Evolutionary conservation across 2,329 filamentous ascomycete genomes (phyloP).

Genomic region (Podosphaera xanthii): DNA sequence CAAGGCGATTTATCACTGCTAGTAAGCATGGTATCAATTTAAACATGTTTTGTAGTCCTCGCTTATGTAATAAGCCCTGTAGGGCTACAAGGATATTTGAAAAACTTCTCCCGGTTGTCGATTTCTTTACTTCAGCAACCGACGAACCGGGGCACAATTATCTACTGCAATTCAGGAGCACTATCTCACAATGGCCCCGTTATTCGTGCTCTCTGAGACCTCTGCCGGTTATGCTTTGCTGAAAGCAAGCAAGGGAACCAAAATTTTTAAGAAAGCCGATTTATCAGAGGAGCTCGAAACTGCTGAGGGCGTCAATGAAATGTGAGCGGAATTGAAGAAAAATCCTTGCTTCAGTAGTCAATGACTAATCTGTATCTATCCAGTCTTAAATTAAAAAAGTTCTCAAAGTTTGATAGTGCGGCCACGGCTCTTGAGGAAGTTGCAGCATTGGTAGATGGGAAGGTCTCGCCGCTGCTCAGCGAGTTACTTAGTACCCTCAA

Average conservation of each 20-base stretch:
- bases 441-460: constrained; percentile 70
- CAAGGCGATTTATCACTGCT: no score
- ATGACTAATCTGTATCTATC: no score
- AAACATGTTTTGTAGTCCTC: no score
- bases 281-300: constrained; percentile 51
- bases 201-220: constrained; percentile 86
- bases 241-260: constrained; percentile 87
- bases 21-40: no score
- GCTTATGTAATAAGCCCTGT: no score
- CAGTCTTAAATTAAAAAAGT: constrained; percentile 87
- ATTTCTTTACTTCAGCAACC: no score
- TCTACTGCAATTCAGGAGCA: no score
- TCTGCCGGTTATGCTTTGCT: constrained; percentile 78
- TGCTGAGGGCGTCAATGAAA: constrained; percentile 64
- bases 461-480: constrained; percentile 72
- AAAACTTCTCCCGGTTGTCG: no score
- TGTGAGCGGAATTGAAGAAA: constrained; percentile 33
- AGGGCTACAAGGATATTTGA: no score
- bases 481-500: constrained; percentile 73
- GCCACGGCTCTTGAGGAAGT: constrained; percentile 78
- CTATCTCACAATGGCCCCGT: constrained; percentile 46
- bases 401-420: constrained; percentile 91
- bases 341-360: not conserved
- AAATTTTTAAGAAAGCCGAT: constrained; percentile 75
- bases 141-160: no score